phyloP scores from a whole-genome alignment of 805 yeast genomes.

The Candida verbasci region DNA sequence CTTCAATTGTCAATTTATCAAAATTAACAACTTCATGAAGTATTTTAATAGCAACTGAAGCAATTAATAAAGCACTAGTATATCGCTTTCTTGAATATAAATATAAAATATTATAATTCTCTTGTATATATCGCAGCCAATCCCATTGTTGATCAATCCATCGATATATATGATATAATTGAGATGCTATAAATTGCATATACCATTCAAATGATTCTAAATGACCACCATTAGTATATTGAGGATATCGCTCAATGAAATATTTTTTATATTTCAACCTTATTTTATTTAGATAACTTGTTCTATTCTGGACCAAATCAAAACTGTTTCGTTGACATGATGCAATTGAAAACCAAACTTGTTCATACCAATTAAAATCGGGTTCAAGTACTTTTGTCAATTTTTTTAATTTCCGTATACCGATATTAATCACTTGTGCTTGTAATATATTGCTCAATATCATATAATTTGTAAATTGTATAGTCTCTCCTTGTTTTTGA shows the following conservation, averaged over 20 bases:
- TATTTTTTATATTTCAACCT: neutral
- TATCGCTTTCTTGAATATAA: slow-evolving; percentile 14
- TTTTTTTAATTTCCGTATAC: too few species aligned
- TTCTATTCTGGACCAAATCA: neutral
- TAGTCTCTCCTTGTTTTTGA: too few species aligned
- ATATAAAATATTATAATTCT: slow-evolving; percentile 18
- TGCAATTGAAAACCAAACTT: slow-evolving; percentile 2
- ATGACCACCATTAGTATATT: neutral
- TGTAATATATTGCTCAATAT: too few species aligned
- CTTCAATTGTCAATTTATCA: neutral
- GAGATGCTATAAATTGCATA: neutral
- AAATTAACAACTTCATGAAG: neutral
- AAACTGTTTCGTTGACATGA: slow-evolving; percentile 2
- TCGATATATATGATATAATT: neutral
- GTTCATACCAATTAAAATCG: slow-evolving; percentile 2
- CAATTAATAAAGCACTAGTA: neutral
- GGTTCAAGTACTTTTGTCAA: too few species aligned
- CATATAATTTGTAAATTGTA: too few species aligned
- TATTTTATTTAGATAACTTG: neutral
- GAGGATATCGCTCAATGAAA: neutral
- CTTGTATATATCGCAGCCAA: neutral
- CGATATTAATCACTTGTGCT: too few species aligned
- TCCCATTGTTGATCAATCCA: neutral
- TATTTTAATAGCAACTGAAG: neutral
- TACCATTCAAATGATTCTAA: neutral